Evolutionary conservation across 2,329 filamentous ascomycete genomes (phyloP), one percentile per base, ranked within the genome.

Genomic region (Thyridium curvatum): DNA sequence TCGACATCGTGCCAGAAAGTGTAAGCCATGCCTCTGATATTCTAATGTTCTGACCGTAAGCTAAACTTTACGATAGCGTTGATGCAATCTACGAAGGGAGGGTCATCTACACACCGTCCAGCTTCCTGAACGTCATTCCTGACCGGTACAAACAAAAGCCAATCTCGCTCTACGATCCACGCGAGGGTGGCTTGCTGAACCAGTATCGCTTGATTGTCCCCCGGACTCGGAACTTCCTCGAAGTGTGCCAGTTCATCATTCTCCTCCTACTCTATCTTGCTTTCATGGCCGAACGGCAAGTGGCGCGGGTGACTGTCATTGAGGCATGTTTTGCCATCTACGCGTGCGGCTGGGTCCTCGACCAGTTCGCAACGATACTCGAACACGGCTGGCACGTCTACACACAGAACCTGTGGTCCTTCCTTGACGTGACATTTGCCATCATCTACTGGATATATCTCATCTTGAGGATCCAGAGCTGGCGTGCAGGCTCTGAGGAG

Each of bases 331-430:
- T 86, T 54, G 66, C 70, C 38, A 54, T 85, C 4, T 86, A 84
- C 50, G 72, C 75, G 3, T 64, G 72, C 3, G 83, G 83, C 4
- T 86, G 83, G 82, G 71, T 77, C 4, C 64, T 84, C 2, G 85
- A 91, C 54, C 84, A 88, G 52, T 77, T 87, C 51, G 82, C 84
- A 2, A 86, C 84, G 1, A 82, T 89, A 18, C 59, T 87, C 13
- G 86, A 86, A 46, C 86, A 93, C 54, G 78, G 75, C 35, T 79
- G 74, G 75, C 77, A 79, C 41, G 86, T 93, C 2, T 90, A 93
- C 53, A 89, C 86, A 0, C 86, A 94, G 56, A 91, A 93, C 50
- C 65, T 94, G 4, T 94, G 87, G 87, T 88, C 86, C 0, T 93
- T 94, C 52, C 72, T 94, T 13, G 87, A 93, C 55, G 79, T 91